Evolutionary conservation across 306 rosid species (phyloP), one percentile per base, ranked within the genome.

Genomic region (Corylus avellana): DNA sequence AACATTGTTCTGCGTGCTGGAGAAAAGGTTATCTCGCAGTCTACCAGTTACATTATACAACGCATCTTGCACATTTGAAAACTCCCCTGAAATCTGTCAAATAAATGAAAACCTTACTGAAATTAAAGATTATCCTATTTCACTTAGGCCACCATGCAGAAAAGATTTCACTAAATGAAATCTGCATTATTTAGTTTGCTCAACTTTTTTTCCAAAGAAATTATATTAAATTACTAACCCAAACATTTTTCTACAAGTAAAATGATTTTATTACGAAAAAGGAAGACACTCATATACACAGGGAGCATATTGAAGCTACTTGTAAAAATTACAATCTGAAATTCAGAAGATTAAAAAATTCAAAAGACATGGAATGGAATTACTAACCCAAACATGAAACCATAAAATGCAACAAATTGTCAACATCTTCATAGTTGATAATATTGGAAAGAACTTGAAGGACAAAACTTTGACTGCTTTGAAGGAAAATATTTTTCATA

Each of bases 51-150:
- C 89, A 84, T 91, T 89, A 86, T 93, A 95, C 74, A 93, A 86
- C 49, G 99, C 99, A 83, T 95, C 99, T 90, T 91, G 99, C 81
- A 95, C 99, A 76, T 83, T 90, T 54, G 96, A 78, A 87, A 90
- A 90, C 75, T 90, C 91, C 55, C 99, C 99, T 42, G 93, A 89
- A 84, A 95, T 90, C 99, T 95, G 94, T 81, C 76, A 18, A 20
- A 59, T 50, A 74, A 42, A 74, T 29, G 32, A 82, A 74, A 77
- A 73, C 42, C 64, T 55, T 35, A 73, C 55, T 27, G 53, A 44
- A 39, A 9, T 67, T 67, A 42, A 4, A 42, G 72, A 67, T 67
- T 67, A 3, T 67, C 14, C 72, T 66, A 17, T 39, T 75, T 74
- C 77, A 78, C 69, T 81, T 29, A 10, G 32, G 56, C 55, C 44